phyloP scores from a whole-genome alignment of 352 stramenopile species.

The Pseudoperonospora humuli region DNA sequence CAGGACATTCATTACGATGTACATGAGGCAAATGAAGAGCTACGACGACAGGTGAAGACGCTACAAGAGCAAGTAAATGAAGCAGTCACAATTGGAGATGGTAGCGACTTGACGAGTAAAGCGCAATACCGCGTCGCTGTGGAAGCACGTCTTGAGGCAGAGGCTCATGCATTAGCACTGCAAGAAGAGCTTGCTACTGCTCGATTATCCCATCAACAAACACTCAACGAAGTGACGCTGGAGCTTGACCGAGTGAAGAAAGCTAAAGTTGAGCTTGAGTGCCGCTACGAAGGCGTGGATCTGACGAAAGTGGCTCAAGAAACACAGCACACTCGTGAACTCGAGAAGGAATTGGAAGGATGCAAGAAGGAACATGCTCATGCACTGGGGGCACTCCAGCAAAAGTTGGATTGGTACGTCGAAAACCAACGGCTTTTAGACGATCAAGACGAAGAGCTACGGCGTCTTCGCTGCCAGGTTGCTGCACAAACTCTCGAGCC shows the following conservation, averaged over 20 bases:
- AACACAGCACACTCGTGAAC: conserved; percentile 30
- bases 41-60: conserved; percentile 39
- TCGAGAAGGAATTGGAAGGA: conserved; percentile 37
- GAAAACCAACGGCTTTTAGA: conserved; percentile 75
- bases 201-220: conserved; percentile 32
- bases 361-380: conserved; percentile 45
- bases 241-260: conserved; percentile 75
- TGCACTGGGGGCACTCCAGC: conserved; percentile 45
- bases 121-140: conserved; percentile 44
- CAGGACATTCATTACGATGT: conserved; percentile 59
- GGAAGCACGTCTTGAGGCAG: conserved; percentile 50
- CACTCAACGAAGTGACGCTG: conserved; percentile 59
- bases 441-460: conserved; percentile 62
- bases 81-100: not conserved
- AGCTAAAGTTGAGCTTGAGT: conserved; percentile 72
- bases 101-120: conserved; percentile 28
- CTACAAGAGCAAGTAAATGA: conserved; percentile 28
- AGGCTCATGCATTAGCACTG: conserved; percentile 41
- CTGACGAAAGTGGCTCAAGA: conserved; percentile 53
- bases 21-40: conserved; percentile 66
- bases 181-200: conserved; percentile 50
- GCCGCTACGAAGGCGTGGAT: conserved; percentile 65
- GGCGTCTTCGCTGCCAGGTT: conserved; percentile 20
- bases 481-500: conserved; percentile 2
- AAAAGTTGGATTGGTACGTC: conserved; percentile 84